Percentiles rank a stretch among this genome's conserved stretches.
Conservation (phyloP, 768 basidiomycete species). For the Kwoniella sp. region DNA sequence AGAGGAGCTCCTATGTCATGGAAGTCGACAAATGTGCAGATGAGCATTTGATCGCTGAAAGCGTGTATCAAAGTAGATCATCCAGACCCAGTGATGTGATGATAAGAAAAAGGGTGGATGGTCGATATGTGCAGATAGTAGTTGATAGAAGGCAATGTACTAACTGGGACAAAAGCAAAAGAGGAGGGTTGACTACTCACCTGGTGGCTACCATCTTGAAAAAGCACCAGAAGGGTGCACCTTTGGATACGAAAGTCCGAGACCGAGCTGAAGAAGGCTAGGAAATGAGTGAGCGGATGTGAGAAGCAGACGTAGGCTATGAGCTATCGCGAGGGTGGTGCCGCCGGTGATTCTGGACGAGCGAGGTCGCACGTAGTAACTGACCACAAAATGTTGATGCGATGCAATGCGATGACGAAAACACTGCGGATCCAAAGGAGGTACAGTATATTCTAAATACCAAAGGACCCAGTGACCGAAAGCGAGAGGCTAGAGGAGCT, state of each 20-base stretch:
- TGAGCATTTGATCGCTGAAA: not conserved
- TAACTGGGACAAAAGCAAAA: not conserved
- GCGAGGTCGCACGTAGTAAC: not conserved
- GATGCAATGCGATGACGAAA: not conserved
- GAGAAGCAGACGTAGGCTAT: not conserved
- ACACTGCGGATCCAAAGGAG: not conserved
- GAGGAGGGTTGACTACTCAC: not conserved
- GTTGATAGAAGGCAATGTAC: too few species aligned
- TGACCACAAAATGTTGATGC: too few species aligned
- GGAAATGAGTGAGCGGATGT: not conserved
- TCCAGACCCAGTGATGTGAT: too few species aligned
- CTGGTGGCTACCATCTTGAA: not conserved
- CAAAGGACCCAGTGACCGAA: too few species aligned
- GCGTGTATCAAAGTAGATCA: not conserved
- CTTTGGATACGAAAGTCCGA: too few species aligned
- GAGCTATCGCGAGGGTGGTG: not conserved
- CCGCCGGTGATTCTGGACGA: too few species aligned
- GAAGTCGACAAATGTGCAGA: not conserved
- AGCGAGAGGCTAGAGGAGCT: too few species aligned
- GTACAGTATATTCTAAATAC: not conserved
- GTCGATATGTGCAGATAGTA: too few species aligned
- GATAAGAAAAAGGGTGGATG: not conserved
- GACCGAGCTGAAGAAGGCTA: too few species aligned
- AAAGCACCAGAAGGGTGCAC: too few species aligned
- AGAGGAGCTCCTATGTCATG: conserved; percentile 3